A percentile compares a stretch with the other conserved stretches of the same genome.
These are phyloP conservation scores for Chernovozyma sophiae-reginae DNA, from an alignment of 1,139 yeast species.

Conservation along the genomic window DNA sequence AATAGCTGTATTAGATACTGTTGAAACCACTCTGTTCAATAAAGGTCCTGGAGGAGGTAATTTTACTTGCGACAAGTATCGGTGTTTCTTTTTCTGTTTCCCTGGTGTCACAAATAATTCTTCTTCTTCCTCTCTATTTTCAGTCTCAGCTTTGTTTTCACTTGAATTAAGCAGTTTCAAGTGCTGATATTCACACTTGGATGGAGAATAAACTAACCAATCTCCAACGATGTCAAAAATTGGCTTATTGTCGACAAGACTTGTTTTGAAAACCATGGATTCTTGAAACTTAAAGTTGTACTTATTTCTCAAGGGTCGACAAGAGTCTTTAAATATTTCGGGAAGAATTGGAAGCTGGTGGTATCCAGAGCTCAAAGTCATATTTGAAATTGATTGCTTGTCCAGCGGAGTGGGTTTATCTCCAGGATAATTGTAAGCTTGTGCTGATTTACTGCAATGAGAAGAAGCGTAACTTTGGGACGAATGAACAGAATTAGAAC, in stretches of 20 bases:
- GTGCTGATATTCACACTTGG: constrained; percentile 31
- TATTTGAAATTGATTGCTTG: too few relatives aligned
- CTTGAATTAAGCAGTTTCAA: constrained; percentile 17
- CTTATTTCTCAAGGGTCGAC: constrained; percentile 5
- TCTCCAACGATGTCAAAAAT: constrained; percentile 50
- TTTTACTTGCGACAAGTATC: constrained; percentile 38
- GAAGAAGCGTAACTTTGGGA: neutral
- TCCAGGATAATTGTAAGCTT: neutral
- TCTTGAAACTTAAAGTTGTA: constrained; percentile 1
- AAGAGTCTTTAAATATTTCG: constrained; percentile 3
- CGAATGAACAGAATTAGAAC: neutral
- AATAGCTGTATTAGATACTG: constrained; percentile 49
- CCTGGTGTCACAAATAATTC: neutral
- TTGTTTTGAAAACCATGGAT: constrained; percentile 26
- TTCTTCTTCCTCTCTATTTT: neutral
- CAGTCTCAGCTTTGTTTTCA: neutral
- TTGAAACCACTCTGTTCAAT: constrained; percentile 42
- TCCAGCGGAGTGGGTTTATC: too few relatives aligned
- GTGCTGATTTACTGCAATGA: neutral
- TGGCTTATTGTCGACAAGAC: constrained; percentile 35
- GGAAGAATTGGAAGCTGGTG: constrained; percentile 1
- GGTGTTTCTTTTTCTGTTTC: neutral
- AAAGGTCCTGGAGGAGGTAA: constrained; percentile 45
- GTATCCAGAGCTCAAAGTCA: neutral
- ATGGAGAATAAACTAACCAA: constrained; percentile 49